Evolutionary conservation across 257 asterid genomes (phyloP).

Genomic region (Solanum infundibuliforme): DNA sequence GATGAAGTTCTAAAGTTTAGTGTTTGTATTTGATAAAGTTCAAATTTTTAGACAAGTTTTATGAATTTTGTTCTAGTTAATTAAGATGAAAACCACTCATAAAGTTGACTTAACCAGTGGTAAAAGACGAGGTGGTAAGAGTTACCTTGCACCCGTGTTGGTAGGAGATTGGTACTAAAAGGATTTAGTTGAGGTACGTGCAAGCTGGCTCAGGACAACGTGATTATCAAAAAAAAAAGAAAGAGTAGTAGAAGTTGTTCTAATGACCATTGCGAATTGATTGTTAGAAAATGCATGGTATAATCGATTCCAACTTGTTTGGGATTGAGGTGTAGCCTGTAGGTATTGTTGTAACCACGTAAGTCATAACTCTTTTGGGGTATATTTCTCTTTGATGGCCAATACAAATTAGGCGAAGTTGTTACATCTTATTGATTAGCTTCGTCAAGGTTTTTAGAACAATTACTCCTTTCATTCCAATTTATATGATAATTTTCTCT

Average conservation of each 20-base stretch:
- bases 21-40: neutral
- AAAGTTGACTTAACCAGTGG: neutral
- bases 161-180: neutral
- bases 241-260: neutral
- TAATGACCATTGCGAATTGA: neutral
- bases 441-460: neutral
- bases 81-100: neutral
- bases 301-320: neutral
- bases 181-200: neutral
- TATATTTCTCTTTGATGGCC: neutral
- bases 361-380: neutral
- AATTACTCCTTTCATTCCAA: neutral
- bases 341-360: neutral
- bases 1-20: neutral
- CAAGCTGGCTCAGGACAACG: neutral
- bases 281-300: neutral
- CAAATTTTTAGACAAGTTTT: neutral
- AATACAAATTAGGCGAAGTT: neutral
- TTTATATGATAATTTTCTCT: neutral
- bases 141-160: neutral
- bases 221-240: no score
- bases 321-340: neutral
- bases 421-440: neutral
- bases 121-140: neutral
- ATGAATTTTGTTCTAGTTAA: neutral